These are phyloP conservation scores for Catharanthus roseus DNA, from an alignment of 257 asterid species.

Conservation along the genomic window DNA sequence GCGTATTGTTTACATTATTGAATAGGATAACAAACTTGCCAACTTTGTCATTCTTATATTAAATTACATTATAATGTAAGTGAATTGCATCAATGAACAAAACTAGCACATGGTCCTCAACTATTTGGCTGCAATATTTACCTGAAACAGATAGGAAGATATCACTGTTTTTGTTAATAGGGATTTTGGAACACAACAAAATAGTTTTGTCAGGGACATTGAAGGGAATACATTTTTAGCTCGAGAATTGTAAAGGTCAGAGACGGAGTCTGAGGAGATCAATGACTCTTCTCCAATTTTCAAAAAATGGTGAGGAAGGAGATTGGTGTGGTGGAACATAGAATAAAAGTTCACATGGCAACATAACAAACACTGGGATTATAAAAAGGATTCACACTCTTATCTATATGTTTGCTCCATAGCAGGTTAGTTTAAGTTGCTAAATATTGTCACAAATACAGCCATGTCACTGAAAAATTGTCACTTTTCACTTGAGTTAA, in stretches of 20 bases:
- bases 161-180: too few relatives aligned
- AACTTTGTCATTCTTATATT: neutral
- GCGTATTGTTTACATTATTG: neutral
- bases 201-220: too few relatives aligned
- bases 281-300: neutral
- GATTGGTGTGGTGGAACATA: neutral
- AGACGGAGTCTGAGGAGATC: constrained; percentile 9
- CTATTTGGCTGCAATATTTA: too few relatives aligned
- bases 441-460: neutral
- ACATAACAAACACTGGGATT: neutral
- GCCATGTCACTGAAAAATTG: neutral
- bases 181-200: too few relatives aligned
- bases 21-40: neutral
- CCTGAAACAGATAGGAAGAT: too few relatives aligned
- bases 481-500: neutral
- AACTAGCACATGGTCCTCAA: too few relatives aligned
- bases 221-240: neutral
- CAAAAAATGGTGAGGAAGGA: too few relatives aligned
- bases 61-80: neutral
- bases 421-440: neutral
- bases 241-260: neutral
- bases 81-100: too few relatives aligned
- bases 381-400: neutral
- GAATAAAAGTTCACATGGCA: neutral
- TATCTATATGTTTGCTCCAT: neutral